These are phyloP conservation scores for Thielaviopsis euricoi DNA, from an alignment of 2,329 filamentous ascomycete genomes.

Conservation along the genomic window DNA sequence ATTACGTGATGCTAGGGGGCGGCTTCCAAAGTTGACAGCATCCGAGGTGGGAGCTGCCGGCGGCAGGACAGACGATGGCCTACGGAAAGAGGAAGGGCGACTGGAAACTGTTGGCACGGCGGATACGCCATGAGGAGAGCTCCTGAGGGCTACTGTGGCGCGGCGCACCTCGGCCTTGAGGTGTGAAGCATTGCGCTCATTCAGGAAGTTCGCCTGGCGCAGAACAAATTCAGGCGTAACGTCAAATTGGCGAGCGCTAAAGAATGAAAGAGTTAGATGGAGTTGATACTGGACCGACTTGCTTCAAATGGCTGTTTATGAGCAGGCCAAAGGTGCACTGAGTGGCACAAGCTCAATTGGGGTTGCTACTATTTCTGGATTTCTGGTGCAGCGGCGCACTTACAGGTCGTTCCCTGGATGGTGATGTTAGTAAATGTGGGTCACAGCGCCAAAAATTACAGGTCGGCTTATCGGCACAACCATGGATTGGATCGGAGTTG, in stretches of 20 bases:
- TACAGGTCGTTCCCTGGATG: constrained; percentile 59
- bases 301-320: constrained; percentile 15
- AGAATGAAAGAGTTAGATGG: neutral
- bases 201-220: constrained; percentile 86
- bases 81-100: constrained; percentile 24
- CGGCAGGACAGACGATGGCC: constrained; percentile 19
- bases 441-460: constrained; percentile 13
- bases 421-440: constrained; percentile 6
- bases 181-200: constrained; percentile 77
- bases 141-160: constrained; percentile 40
- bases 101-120: constrained; percentile 28
- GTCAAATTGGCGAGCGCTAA: constrained; percentile 57
- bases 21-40: neutral
- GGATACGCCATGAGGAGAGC: constrained; percentile 36
- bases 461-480: neutral
- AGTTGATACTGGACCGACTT: neutral
- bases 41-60: neutral
- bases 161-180: constrained; percentile 81
- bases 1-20: neutral
- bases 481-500: constrained; percentile 1
- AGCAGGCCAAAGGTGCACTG: neutral
- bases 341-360: neutral
- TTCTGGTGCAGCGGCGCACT: too few species aligned
- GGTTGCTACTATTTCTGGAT: constrained; percentile 10
- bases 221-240: constrained; percentile 79